Conservation (phyloP, 2,329 filamentous ascomycete genomes). For the Exophiala alcalophila region DNA sequence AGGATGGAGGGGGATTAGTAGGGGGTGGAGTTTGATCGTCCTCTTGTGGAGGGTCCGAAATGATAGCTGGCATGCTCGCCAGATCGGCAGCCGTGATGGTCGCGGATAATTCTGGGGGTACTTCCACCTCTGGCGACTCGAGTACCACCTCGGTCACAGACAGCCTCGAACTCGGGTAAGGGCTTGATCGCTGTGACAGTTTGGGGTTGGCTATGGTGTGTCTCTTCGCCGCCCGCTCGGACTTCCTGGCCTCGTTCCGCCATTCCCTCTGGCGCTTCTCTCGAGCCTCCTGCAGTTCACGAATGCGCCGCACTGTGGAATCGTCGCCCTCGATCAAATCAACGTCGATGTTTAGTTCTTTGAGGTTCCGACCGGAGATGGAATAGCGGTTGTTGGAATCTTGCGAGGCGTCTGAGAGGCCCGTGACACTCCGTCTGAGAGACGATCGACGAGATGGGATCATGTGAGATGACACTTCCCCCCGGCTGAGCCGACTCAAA, state of each 20-base stretch:
- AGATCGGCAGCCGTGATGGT: conserved; percentile 21
- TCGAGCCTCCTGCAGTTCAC: conserved; percentile 57
- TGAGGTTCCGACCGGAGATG: conserved; percentile 42
- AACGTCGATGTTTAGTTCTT: conserved; percentile 41
- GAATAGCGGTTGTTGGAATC: conserved; percentile 52
- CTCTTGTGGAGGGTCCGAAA: conserved; percentile 6
- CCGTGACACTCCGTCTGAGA: conserved; percentile 39
- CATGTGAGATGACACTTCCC: conserved; percentile 25
- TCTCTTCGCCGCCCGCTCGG: conserved; percentile 26
- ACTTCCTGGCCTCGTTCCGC: conserved; percentile 29
- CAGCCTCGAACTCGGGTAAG: conserved; percentile 26
- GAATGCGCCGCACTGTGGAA: conserved; percentile 57
- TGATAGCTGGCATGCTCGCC: conserved; percentile 24
- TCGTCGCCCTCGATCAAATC: conserved; percentile 49
- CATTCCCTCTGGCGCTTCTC: conserved; percentile 40
- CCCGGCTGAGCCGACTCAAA: conserved; percentile 22
- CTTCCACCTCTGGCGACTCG: conserved; percentile 25
- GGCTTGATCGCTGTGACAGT: conserved; percentile 19
- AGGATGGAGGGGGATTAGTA: neutral
- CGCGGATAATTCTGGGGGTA: conserved; percentile 18
- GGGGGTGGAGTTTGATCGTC: conserved; percentile 5
- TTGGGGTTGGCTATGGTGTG: conserved; percentile 25
- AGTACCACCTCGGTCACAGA: conserved; percentile 28
- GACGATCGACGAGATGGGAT: conserved; percentile 57
- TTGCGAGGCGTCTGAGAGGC: conserved; percentile 65